Conservation (phyloP, 2,329 filamentous ascomycete genomes). For the Cladosporium sp. region DNA sequence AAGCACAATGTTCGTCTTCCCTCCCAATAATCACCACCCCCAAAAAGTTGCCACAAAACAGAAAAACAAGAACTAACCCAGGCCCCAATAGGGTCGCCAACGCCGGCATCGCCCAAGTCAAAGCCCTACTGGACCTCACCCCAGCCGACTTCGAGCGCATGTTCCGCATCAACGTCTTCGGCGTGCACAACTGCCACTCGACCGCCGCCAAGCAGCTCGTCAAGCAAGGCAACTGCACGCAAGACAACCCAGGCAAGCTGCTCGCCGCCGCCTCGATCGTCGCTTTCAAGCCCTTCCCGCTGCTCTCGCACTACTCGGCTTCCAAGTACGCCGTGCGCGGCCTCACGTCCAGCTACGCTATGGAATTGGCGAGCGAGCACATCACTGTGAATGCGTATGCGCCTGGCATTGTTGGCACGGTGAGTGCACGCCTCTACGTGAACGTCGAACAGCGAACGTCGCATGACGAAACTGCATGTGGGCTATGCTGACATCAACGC, state of each 20-base stretch:
- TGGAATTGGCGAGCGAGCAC: constrained; percentile 63
- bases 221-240: constrained; percentile 53
- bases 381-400: constrained; percentile 69
- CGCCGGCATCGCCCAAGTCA: constrained; percentile 62
- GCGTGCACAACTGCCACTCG: constrained; percentile 65
- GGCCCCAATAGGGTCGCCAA: constrained; percentile 55
- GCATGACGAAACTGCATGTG: too few species aligned
- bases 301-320: constrained; percentile 64
- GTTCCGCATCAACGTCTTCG: constrained; percentile 65
- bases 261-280: constrained; percentile 48
- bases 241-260: constrained; percentile 42
- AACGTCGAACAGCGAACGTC: too few species aligned
- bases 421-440: too few species aligned
- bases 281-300: constrained; percentile 59
- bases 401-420: constrained; percentile 62
- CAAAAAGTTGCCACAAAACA: background rate
- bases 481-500: background rate
- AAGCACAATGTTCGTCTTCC: constrained; percentile 45
- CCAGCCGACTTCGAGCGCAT: constrained; percentile 59
- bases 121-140: constrained; percentile 56
- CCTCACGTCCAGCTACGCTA: constrained; percentile 65
- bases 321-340: constrained; percentile 68
- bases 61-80: background rate
- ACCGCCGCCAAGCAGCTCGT: constrained; percentile 67
- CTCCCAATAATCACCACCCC: background rate